phyloP scores from a whole-genome alignment of 148 eudicot species.

The Fagopyrum tataricum region DNA sequence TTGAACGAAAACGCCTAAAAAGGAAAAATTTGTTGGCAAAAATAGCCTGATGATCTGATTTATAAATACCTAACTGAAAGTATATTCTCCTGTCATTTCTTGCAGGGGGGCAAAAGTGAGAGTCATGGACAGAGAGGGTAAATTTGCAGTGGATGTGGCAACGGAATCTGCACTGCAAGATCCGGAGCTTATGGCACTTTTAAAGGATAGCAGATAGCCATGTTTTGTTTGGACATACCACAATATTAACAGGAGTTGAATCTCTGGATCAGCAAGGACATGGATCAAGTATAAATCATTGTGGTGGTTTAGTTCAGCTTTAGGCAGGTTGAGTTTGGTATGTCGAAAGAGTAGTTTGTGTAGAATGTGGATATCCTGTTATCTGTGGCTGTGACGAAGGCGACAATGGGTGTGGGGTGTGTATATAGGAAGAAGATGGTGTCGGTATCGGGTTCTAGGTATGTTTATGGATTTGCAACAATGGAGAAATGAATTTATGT shows the following conservation, averaged over 20 bases:
- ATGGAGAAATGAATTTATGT: neutral
- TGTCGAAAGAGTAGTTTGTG: neutral
- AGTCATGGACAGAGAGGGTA: constrained; percentile 54
- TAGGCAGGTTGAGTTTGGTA: neutral
- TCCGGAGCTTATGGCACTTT: constrained; percentile 54
- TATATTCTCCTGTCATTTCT: neutral
- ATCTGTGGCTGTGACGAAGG: neutral
- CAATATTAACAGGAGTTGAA: neutral
- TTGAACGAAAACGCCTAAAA: too few species aligned
- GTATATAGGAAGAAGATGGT: neutral
- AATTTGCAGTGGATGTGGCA: constrained; percentile 52
- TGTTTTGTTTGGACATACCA: neutral
- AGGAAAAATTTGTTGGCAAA: too few species aligned
- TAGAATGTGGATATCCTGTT: neutral
- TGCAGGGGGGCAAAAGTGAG: constrained; percentile 69
- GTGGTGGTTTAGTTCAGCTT: neutral
- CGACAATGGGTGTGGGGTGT: neutral
- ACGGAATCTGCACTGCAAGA: constrained; percentile 45
- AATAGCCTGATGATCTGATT: neutral
- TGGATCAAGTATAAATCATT: neutral
- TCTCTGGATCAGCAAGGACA: neutral
- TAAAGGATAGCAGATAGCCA: constrained; percentile 37
- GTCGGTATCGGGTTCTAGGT: neutral
- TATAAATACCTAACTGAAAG: neutral
- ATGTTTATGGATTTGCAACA: neutral